Percentiles rank a stretch among this genome's conserved stretches.
Evolutionary conservation across 129 eudicot genomes (phyloP).

Genomic region (Flaveria brownii): DNA sequence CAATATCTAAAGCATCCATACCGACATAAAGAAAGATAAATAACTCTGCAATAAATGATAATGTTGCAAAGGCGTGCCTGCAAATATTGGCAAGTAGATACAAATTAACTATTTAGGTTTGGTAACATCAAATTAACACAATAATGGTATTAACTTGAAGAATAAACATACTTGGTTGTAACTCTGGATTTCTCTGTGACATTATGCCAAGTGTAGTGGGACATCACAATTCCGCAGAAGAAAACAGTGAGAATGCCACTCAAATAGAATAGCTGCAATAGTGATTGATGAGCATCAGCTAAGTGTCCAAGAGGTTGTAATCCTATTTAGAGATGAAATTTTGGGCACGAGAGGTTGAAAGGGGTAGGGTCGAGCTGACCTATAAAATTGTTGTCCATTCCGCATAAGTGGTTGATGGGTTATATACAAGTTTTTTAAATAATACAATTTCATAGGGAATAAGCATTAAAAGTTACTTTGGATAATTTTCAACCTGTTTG

Average conservation of each 20-base stretch:
- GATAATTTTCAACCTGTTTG: not conserved
- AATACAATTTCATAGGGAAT: not conserved
- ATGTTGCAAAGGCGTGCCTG: slow-evolving; percentile 91
- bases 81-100: slow-evolving; percentile 8
- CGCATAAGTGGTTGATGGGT: not conserved
- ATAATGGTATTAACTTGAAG: not conserved
- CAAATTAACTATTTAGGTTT: slow-evolving; percentile 7
- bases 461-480: not conserved
- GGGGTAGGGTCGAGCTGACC: not conserved
- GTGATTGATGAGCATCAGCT: slow-evolving; percentile 16
- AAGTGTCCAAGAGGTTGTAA: slow-evolving; percentile 5
- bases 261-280: slow-evolving; percentile 63
- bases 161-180: slow-evolving; percentile 65
- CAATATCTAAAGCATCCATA: slow-evolving; percentile 90
- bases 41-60: slow-evolving; percentile 75
- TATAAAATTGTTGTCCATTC: not conserved
- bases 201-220: slow-evolving; percentile 93
- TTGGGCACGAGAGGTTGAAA: not conserved
- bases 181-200: slow-evolving; percentile 82
- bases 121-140: not conserved
- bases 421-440: not conserved
- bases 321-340: slow-evolving; percentile 5
- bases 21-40: slow-evolving; percentile 85
- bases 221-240: slow-evolving; percentile 96
- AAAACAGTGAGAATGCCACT: slow-evolving; percentile 91